Conservation (phyloP, 164 flowering plant species). For the Nelumbo lutea region DNA sequence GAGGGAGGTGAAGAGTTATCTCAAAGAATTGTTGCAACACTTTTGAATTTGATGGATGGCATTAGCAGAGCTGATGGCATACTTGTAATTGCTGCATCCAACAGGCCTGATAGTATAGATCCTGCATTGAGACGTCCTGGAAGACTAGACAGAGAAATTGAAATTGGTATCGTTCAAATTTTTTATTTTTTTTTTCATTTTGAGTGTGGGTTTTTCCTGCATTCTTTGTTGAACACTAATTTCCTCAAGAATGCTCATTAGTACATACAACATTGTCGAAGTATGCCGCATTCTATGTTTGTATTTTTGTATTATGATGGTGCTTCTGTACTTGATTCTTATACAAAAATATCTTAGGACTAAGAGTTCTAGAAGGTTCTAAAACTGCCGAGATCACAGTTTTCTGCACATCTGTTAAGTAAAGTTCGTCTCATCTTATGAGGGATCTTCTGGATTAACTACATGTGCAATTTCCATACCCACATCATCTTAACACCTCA, state of each 20-base stretch:
- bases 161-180: conserved; percentile 49
- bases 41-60: conserved; percentile 92
- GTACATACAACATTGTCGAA: background rate
- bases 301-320: too few species aligned
- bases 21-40: conserved; percentile 83
- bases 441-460: too few species aligned
- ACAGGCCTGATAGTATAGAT: conserved; percentile 80
- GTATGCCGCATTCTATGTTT: too few species aligned
- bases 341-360: too few species aligned
- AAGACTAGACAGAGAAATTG: conserved; percentile 89
- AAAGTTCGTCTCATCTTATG: too few species aligned
- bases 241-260: background rate
- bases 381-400: too few species aligned
- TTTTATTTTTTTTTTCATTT: background rate
- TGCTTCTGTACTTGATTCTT: too few species aligned
- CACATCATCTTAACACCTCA: too few species aligned
- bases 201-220: background rate
- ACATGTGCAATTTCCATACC: too few species aligned
- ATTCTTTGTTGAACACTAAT: background rate
- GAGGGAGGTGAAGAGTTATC: conserved; percentile 87
- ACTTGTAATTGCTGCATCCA: conserved; percentile 83
- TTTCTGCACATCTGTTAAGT: too few species aligned
- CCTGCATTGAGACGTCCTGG: conserved; percentile 96
- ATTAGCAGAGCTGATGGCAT: conserved; percentile 50
- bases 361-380: too few species aligned